Base-by-base conservation (phyloP, 2,329 filamentous ascomycete species). In the Xylariales sp. region DNA sequence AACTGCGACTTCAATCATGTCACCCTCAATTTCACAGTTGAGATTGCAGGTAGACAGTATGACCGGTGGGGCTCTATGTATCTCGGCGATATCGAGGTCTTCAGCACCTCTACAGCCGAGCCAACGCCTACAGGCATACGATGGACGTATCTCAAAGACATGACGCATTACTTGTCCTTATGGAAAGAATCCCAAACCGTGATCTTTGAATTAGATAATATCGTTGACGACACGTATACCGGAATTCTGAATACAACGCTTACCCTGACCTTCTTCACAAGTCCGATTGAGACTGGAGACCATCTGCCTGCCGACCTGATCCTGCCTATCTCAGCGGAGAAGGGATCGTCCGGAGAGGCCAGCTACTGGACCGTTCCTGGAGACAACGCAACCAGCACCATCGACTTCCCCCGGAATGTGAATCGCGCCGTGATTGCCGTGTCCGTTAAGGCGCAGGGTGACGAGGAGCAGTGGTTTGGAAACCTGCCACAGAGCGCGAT, bases 401-500 rank as follows among this genome's bases (percentile, higher is more conserved):
- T 88, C 29, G 39, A 47, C n/a, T 68, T 94, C 29, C 87, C 87
- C 3, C 68, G 63, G 34, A 83, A 87, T 51, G 70, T 72, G 15
- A 74, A 76, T 37, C 78, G 81, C 40, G 88, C 87, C 14, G 75
- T 89, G 7, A 77, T 91, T 39, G 80, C 84, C 1, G 71, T 93
- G n/a, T 79, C 83, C 7, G 85, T 87, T 13, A 88, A 81, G 47
- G 88, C 85, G 1, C 88, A 93, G 56, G 72, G 73, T 1, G 63
- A 70, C 13, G 88, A 93, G 62, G 88, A 94, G 56, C 91, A 91
- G 52, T 94, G 88, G 86, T 93, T 85, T 80, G 76, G 73, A 40
- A 91, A 91, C 52, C 80, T 88, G 2, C 74, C 84, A 3, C 72
- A 81, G 29, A 76, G 74, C 8, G 74, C 81, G 45, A 67, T 67